Evolutionary conservation across 2,329 filamentous ascomycete species (phyloP).

Genomic region (Epichloe elymi): DNA sequence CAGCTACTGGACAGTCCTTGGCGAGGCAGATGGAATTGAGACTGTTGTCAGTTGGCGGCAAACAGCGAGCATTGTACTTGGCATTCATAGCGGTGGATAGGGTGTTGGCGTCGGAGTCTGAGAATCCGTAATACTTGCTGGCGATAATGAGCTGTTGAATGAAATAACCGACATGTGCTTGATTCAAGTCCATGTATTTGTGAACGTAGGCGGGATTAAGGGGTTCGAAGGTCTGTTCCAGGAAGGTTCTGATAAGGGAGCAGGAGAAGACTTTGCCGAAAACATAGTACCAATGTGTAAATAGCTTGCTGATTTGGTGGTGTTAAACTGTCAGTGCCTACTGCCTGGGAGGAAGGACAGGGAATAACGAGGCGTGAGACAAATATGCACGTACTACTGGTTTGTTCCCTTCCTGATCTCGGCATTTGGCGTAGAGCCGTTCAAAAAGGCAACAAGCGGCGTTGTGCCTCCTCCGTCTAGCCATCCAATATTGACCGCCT

Average conservation of each 20-base stretch:
- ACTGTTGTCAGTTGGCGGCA: conserved; percentile 10
- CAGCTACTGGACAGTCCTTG: conserved; percentile 15
- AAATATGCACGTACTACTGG: conserved; percentile 13
- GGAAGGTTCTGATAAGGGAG: conserved; percentile 9
- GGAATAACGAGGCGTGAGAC: neutral
- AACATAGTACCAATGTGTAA: conserved; percentile 17
- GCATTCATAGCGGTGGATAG: conserved; percentile 13
- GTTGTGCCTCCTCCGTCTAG: conserved; percentile 16
- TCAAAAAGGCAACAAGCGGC: conserved; percentile 15
- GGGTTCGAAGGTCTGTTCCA: conserved; percentile 7
- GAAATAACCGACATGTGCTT: conserved; percentile 17
- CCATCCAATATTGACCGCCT: conserved; percentile 15
- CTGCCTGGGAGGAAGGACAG: neutral
- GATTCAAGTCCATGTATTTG: conserved; percentile 20
- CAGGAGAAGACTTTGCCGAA: conserved; percentile 17
- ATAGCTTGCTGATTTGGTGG: conserved; percentile 12
- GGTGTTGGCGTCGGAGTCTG: conserved; percentile 12
- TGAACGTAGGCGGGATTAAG: conserved; percentile 18
- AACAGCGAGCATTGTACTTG: conserved; percentile 17
- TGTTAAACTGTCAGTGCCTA: neutral
- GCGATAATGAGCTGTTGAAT: conserved; percentile 16
- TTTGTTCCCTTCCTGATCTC: conserved; percentile 14
- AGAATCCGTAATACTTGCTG: conserved; percentile 16
- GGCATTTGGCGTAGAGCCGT: conserved; percentile 10
- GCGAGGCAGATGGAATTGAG: conserved; percentile 17